Evolutionary conservation across 2,329 filamentous ascomycete species (phyloP).

Genomic region (Laburnicola sp.): DNA sequence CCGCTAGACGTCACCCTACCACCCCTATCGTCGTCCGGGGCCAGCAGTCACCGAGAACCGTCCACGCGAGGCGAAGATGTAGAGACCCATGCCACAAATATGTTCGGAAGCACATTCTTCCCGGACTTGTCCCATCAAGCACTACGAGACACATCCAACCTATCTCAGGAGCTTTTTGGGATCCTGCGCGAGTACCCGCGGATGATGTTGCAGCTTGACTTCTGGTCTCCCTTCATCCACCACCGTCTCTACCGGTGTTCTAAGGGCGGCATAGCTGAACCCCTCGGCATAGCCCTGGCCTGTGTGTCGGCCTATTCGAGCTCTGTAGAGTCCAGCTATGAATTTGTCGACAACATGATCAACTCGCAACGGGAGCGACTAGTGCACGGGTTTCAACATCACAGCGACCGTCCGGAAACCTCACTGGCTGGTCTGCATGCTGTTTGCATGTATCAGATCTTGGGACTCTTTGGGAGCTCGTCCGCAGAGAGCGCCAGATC

Average conservation of each 20-base stretch:
- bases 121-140: background rate
- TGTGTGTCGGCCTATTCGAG: background rate
- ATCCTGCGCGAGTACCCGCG: background rate
- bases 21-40: background rate
- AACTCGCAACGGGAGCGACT: background rate
- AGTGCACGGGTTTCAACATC: background rate
- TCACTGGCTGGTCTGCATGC: background rate
- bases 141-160: background rate
- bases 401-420: background rate
- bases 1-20: background rate
- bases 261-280: background rate
- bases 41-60: background rate
- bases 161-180: background rate
- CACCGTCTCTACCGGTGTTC: background rate
- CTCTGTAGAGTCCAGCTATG: background rate
- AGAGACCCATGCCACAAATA: background rate
- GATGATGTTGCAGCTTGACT: background rate
- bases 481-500: background rate
- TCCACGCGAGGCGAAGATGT: background rate
- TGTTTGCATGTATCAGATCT: background rate
- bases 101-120: background rate
- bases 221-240: background rate
- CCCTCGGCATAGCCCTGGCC: background rate
- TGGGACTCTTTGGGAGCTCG: background rate
- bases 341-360: background rate